These are phyloP conservation scores for Orbilia javanica DNA, from an alignment of 2,329 filamentous ascomycete genomes.

Conservation along the genomic window DNA sequence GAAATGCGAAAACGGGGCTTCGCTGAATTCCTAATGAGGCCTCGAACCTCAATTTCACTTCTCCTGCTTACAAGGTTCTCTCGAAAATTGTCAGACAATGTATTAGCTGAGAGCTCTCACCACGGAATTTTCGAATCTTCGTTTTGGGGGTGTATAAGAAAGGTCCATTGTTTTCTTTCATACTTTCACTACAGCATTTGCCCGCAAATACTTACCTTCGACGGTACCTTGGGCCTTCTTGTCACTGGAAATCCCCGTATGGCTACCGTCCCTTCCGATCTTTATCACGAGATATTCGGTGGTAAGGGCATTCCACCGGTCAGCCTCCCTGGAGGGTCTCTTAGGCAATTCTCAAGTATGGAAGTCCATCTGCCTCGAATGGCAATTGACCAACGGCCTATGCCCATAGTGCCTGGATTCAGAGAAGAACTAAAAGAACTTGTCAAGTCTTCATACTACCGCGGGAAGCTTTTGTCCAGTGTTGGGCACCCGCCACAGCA, in stretches of 20 bases:
- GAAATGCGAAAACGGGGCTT: constrained; percentile 20
- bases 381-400: constrained; percentile 44
- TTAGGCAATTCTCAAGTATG: constrained; percentile 27
- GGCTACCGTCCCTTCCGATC: constrained; percentile 31
- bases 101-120: background rate
- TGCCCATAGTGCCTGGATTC: constrained; percentile 30
- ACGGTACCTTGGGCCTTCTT: constrained; percentile 33
- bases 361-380: constrained; percentile 38
- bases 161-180: constrained; percentile 31
- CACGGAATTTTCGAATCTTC: constrained; percentile 1
- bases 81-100: constrained; percentile 7
- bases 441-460: constrained; percentile 39
- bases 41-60: constrained; percentile 18
- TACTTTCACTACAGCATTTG: constrained; percentile 47
- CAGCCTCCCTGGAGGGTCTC: constrained; percentile 9
- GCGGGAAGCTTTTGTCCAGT: constrained; percentile 32
- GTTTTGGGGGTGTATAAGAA: constrained; percentile 37
- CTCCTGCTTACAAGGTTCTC: constrained; percentile 3
- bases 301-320: constrained; percentile 7
- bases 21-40: constrained; percentile 12
- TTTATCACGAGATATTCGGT: constrained; percentile 53
- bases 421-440: constrained; percentile 30
- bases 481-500: constrained; percentile 38
- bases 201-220: constrained; percentile 31
- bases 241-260: constrained; percentile 42